These are phyloP conservation scores for Dichomitus squalens DNA, from an alignment of 1,284 basidiomycete genomes.

Conservation along the genomic window DNA sequence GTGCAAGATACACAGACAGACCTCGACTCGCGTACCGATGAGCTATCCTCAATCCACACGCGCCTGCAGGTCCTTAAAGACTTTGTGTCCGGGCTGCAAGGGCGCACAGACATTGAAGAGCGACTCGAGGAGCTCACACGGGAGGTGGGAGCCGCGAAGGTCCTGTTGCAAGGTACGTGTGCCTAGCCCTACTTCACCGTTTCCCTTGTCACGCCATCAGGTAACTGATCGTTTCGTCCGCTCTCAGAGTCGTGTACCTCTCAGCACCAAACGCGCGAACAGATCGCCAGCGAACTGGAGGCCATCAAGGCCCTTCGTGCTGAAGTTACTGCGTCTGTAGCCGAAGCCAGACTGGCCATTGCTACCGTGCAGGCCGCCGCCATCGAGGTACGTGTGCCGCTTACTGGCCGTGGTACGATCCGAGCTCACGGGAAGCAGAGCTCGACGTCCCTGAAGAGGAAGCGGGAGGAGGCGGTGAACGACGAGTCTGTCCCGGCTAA, in stretches of 20 bases:
- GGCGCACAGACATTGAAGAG: constrained; percentile 8
- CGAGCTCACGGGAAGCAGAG: constrained; percentile 27
- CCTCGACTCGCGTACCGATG: constrained; percentile 14
- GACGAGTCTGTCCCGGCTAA: neutral
- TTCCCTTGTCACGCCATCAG: neutral
- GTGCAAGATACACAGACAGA: constrained; percentile 24
- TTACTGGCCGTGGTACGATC: neutral
- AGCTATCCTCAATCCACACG: constrained; percentile 12
- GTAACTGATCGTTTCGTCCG: neutral
- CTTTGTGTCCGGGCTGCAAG: constrained; percentile 15
- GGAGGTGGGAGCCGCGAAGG: constrained; percentile 16
- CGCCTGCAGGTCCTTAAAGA: constrained; percentile 24
- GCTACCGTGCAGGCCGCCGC: constrained; percentile 31
- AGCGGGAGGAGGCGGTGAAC: constrained; percentile 30
- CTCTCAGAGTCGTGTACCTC: constrained; percentile 36
- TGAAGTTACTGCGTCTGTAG: constrained; percentile 34
- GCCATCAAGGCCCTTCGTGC: constrained; percentile 32
- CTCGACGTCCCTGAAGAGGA: constrained; percentile 35
- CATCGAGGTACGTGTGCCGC: constrained; percentile 23
- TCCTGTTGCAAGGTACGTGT: constrained; percentile 21
- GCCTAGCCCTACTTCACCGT: neutral
- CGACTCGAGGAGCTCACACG: constrained; percentile 15
- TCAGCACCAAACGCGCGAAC: constrained; percentile 35
- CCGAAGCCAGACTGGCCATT: constrained; percentile 23
- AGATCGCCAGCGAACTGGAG: constrained; percentile 36